Evolutionary conservation across 768 basidiomycete species (phyloP), one percentile per base, ranked within the genome.

Genomic region (Nevesoporus exiguus): DNA sequence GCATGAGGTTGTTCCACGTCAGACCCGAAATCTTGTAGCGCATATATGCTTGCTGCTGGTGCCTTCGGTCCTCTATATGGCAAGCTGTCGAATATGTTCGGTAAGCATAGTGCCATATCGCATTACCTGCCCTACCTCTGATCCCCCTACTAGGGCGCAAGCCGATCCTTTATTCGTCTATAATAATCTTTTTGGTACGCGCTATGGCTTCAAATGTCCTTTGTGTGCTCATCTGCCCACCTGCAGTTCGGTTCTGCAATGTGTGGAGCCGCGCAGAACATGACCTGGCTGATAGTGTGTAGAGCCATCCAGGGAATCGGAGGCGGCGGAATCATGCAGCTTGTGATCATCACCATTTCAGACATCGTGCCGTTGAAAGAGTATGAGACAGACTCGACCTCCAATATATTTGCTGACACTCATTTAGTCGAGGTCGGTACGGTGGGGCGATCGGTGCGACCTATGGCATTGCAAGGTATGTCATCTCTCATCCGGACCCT

Each of bases 261-360:
- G 50, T 92, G 88, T 60, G 90, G 90, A 14, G 86, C 88, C 0
- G 89, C 91, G 0, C 86, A 93, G 66, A 83, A 50, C 51, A 86
- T 93, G 81, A 78, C 74, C 3, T 90, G 88, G 91, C 73, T 94
- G 15, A 83, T 91, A 31, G 76, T 88, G 0, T 80, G 80, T 40
- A 81, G 91, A 59, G 90, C 88, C 3, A 73, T 94, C 3, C 91
- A 93, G 66, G 91, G 91, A 9, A 83, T 93, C 8, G 91, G 91
- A 24, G 89, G 88, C 7, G 89, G 88, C 10, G 90, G 88, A 5
- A 85, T 91, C 55, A 74, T 90, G 15, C 87, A 88, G 63, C 73
- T 90, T 58, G 85, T 87, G 7, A 80, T 85, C 47, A 91, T 92
- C 61, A 88, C 82, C 2, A 83, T 91, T 40, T 82, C 86, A 41